Evolutionary conservation across 495 filamentous ascomycete genomes (phyloP).

Genomic region (Podospora appendiculata): DNA sequence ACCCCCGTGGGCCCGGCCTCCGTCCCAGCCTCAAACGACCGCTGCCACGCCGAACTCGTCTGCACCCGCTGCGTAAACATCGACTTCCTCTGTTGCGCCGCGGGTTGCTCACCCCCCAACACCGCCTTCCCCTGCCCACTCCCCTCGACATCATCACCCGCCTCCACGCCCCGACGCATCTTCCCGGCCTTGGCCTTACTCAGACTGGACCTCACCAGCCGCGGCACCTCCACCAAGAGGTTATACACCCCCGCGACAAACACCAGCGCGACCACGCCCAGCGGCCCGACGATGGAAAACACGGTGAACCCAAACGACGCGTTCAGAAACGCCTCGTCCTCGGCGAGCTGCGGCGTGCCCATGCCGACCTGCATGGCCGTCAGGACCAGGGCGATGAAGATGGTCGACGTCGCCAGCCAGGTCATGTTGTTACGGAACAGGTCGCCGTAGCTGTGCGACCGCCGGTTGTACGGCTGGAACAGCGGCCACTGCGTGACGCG

Average conservation of each 20-base stretch:
- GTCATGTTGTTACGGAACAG: slow-evolving; percentile 44
- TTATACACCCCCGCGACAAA: neutral
- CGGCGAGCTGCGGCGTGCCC: neutral
- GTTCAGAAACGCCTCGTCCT: neutral
- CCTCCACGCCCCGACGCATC: too few species aligned
- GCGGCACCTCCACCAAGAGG: neutral
- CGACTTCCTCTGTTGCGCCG: too few species aligned
- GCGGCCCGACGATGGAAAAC: neutral
- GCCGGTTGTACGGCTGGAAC: neutral
- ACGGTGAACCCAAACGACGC: slow-evolving; percentile 1
- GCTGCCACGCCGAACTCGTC: too few species aligned
- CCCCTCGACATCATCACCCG: too few species aligned
- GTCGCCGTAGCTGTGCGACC: slow-evolving; percentile 22
- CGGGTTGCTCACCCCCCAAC: too few species aligned
- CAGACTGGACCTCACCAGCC: neutral
- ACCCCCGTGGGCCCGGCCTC: too few species aligned
- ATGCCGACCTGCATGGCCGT: slow-evolving; percentile 56
- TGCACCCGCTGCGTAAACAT: too few species aligned
- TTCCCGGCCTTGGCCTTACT: too few species aligned
- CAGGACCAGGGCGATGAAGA: slow-evolving; percentile 47
- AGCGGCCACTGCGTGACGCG: neutral
- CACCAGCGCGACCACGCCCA: neutral
- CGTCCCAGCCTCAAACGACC: too few species aligned
- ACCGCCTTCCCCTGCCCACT: too few species aligned
- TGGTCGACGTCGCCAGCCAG: slow-evolving; percentile 33